A percentile compares a stretch with the other conserved stretches of the same genome.
Conservation (phyloP, 1,284 basidiomycete genomes). For the Hymenochaete sp. region DNA sequence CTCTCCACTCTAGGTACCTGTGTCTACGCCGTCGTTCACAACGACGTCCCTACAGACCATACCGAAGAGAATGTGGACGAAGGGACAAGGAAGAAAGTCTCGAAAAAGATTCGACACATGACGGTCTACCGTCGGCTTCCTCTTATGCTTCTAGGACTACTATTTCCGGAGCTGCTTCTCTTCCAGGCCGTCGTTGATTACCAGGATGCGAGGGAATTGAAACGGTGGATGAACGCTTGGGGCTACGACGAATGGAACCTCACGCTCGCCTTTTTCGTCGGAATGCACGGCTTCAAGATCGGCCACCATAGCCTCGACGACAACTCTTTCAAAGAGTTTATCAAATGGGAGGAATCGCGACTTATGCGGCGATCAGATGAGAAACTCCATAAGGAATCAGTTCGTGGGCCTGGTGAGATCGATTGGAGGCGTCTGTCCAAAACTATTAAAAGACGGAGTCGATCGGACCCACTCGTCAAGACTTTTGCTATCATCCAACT, state of each 20-base stretch:
- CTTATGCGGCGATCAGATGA: not conserved
- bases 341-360: not conserved
- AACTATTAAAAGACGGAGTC: not conserved
- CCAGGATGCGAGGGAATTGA: not conserved
- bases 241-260: not conserved
- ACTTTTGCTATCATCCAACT: not conserved
- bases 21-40: not conserved
- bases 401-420: too few species aligned
- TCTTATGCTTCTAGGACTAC: not conserved
- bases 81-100: not conserved
- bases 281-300: conserved; percentile 2
- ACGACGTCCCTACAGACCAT: not conserved
- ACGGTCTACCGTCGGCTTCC: not conserved
- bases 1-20: not conserved
- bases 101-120: not conserved
- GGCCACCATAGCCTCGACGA: not conserved
- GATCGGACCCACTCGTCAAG: not conserved
- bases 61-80: not conserved
- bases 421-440: too few species aligned
- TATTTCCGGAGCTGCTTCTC: not conserved
- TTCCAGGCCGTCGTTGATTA: not conserved
- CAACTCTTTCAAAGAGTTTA: not conserved
- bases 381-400: not conserved
- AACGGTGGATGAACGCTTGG: not conserved
- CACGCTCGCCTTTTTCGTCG: not conserved